Percentiles rank a stretch among this genome's conserved stretches.
These are phyloP conservation scores for Diplogelasinospora grovesii DNA, from an alignment of 495 filamentous ascomycete species.

Conservation along the genomic window DNA sequence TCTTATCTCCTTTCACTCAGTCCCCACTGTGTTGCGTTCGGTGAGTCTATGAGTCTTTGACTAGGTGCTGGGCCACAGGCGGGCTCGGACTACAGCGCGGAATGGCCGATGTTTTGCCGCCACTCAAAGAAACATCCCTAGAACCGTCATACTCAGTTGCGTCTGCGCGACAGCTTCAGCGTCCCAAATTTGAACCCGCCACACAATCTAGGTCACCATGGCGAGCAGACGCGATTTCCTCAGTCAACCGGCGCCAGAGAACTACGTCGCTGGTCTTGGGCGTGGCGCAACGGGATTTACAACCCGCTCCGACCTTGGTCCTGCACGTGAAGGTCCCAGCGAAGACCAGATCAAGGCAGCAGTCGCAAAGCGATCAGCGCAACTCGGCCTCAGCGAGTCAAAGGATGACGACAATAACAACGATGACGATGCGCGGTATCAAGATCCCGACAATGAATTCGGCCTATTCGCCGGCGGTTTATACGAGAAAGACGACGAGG, in stretches of 20 bases:
- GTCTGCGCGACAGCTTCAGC: no score
- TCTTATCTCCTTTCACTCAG: no score
- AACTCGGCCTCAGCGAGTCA: constrained; percentile 63
- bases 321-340: constrained; percentile 91
- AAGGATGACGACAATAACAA: constrained; percentile 84
- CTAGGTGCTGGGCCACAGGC: no score
- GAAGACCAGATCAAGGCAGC: constrained; percentile 98
- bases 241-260: constrained; percentile 85
- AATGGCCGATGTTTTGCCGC: no score
- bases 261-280: constrained; percentile 96
- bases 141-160: no score
- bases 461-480: constrained; percentile 90
- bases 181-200: no score
- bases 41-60: no score
- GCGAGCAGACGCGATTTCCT: constrained; percentile 85
- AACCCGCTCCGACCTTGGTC: constrained; percentile 92
- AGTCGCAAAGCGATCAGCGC: constrained; percentile 82
- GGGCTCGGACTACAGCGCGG: no score
- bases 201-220: constrained; percentile 49
- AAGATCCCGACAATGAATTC: constrained; percentile 95
- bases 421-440: constrained; percentile 80
- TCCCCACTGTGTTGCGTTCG: no score
- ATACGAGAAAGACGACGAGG: constrained; percentile 94
- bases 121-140: no score
- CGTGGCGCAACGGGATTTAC: constrained; percentile 98